phyloP scores from a whole-genome alignment of 768 basidiomycete species.

The Kwoniella dendrophila region DNA sequence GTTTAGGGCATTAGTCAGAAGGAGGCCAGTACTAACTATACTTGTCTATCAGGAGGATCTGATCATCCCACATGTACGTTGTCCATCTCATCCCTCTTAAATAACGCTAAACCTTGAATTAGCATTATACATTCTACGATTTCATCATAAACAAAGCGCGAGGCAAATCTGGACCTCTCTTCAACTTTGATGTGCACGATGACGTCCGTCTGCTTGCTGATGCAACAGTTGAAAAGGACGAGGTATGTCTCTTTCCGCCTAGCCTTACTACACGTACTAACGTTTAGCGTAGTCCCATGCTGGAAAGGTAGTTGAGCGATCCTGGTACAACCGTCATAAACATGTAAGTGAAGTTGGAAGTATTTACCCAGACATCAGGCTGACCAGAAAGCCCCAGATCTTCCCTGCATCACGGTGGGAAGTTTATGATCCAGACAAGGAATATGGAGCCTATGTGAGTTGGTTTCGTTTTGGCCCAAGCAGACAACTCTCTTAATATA shows the following conservation, averaged over 20 bases:
- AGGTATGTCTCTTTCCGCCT: slow-evolving; percentile 61
- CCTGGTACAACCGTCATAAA: slow-evolving; percentile 93
- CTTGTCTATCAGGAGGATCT: slow-evolving; percentile 74
- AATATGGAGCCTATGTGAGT: slow-evolving; percentile 75
- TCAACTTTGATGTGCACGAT: slow-evolving; percentile 99
- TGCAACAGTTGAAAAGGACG: slow-evolving; percentile 95
- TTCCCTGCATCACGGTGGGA: slow-evolving; percentile 98
- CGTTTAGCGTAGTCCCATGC: slow-evolving; percentile 65
- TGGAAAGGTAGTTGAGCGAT: slow-evolving; percentile 95
- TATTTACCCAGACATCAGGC: background rate
- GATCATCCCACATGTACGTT: slow-evolving; percentile 88
- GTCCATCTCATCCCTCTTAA: background rate
- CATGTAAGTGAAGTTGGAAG: slow-evolving; percentile 54
- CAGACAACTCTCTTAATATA: no score
- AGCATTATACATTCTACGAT: slow-evolving; percentile 98
- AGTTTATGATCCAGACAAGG: slow-evolving; percentile 94
- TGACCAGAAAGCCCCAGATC: slow-evolving; percentile 61
- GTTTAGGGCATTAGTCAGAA: slow-evolving; percentile 25
- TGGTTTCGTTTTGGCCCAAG: no score
- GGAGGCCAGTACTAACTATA: background rate
- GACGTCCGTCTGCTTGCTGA: slow-evolving; percentile 93
- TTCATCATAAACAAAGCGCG: slow-evolving; percentile 98
- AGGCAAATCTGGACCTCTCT: slow-evolving; percentile 95
- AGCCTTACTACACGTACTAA: background rate
- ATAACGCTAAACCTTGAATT: slow-evolving; percentile 14